Evolutionary conservation across 2,329 filamentous ascomycete genomes (phyloP).

Genomic region (Trichoderma afroharzianum): DNA sequence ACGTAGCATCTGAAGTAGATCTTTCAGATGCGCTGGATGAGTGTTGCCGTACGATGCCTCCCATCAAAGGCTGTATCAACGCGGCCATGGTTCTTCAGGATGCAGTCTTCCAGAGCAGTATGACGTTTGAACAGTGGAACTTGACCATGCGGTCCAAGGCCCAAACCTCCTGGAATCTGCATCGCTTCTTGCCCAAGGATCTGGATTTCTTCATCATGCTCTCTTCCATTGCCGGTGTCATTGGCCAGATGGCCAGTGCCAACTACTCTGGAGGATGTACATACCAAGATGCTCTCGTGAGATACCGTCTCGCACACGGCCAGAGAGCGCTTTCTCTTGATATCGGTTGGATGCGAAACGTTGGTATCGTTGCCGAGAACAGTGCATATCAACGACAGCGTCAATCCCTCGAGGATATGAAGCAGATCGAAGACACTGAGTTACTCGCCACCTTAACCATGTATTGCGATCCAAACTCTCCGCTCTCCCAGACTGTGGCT

Average conservation of each 20-base stretch:
- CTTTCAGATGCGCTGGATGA: slow-evolving; percentile 14
- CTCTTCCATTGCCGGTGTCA: slow-evolving; percentile 33
- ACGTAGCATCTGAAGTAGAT: slow-evolving; percentile 15
- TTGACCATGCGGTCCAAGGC: slow-evolving; percentile 32
- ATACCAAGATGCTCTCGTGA: slow-evolving; percentile 29
- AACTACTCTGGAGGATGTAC: slow-evolving; percentile 38
- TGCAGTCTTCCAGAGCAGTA: slow-evolving; percentile 27
- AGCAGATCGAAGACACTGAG: not conserved
- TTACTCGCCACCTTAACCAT: not conserved
- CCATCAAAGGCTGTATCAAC: slow-evolving; percentile 28
- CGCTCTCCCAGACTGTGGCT: not conserved
- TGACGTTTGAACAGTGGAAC: slow-evolving; percentile 26
- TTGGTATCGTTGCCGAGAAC: slow-evolving; percentile 27
- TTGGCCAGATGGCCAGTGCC: slow-evolving; percentile 33
- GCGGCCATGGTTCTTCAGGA: slow-evolving; percentile 33
- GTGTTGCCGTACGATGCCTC: slow-evolving; percentile 18
- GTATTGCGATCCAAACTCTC: not conserved
- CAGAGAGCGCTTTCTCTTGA: slow-evolving; percentile 17
- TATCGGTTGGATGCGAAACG: slow-evolving; percentile 23
- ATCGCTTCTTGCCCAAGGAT: slow-evolving; percentile 18
- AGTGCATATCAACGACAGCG: not conserved
- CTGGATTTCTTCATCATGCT: slow-evolving; percentile 39
- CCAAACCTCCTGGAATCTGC: slow-evolving; percentile 30
- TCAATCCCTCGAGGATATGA: not conserved
- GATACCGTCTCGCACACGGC: slow-evolving; percentile 14